Evolutionary conservation across 1,284 basidiomycete genomes (phyloP).

Genomic region (Cutaneotrichosporon cyanovorans): DNA sequence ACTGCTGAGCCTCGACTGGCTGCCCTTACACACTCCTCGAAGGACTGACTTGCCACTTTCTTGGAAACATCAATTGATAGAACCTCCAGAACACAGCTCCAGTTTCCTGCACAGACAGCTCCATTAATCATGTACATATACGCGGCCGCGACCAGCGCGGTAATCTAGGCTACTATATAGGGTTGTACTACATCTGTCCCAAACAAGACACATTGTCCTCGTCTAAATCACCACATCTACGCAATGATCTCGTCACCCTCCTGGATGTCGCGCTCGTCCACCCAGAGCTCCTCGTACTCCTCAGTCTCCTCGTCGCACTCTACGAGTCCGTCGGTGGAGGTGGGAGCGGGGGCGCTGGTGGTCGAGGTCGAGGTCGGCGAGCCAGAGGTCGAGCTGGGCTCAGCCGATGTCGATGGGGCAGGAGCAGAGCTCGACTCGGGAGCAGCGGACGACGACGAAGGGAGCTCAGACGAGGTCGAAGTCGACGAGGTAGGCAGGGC

Average conservation of each 20-base stretch:
- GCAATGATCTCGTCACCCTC: conserved; percentile 20
- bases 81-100: no score
- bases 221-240: neutral
- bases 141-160: conserved; percentile 7
- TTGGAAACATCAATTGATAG: no score
- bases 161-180: neutral
- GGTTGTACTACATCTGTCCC: neutral
- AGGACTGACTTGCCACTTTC: no score
- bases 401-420: neutral
- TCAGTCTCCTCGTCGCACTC: conserved; percentile 18
- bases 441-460: neutral
- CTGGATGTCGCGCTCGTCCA: conserved; percentile 26
- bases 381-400: neutral
- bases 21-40: no score
- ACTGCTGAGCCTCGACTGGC: no score
- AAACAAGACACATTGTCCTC: neutral
- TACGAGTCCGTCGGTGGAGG: neutral
- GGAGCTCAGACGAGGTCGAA: neutral
- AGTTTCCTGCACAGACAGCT: neutral
- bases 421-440: neutral
- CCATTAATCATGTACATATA: conserved; percentile 2
- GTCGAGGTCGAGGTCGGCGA: neutral
- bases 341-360: neutral
- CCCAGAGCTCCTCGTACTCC: conserved; percentile 33
- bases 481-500: neutral